Percentiles rank a stretch among this genome's conserved stretches.
phyloP scores from a whole-genome alignment of 495 filamentous ascomycete genomes.

The Hypomontagnella monticulosa region DNA sequence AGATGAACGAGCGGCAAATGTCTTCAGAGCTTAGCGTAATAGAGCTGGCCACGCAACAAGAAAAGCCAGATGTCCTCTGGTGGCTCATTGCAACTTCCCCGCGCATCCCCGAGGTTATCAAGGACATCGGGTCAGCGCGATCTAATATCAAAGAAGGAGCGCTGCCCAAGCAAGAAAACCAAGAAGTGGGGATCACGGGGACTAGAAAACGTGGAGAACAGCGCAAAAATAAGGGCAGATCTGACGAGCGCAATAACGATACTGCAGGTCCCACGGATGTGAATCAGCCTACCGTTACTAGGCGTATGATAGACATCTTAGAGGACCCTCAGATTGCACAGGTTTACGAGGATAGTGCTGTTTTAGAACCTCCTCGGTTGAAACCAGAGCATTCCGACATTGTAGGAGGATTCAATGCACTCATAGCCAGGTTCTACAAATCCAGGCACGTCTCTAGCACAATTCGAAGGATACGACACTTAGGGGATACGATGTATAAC shows the following conservation, averaged over 20 bases:
- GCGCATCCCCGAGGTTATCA: neutral
- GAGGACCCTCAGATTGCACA: constrained; percentile 12
- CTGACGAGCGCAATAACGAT: neutral
- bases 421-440: constrained; percentile 20
- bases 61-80: constrained; percentile 11
- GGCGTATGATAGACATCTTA: constrained; percentile 9
- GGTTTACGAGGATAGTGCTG: constrained; percentile 7
- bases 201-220: neutral
- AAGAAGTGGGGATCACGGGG: neutral
- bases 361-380: neutral
- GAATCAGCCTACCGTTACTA: neutral
- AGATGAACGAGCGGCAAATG: neutral
- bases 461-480: constrained; percentile 1
- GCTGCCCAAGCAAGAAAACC: too few species aligned
- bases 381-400: neutral
- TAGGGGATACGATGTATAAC: constrained; percentile 6
- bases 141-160: too few species aligned
- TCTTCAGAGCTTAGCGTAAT: constrained; percentile 4
- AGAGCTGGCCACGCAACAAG: constrained; percentile 14
- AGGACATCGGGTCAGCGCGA: constrained; percentile 4
- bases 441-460: constrained; percentile 1
- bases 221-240: neutral
- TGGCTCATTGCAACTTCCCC: constrained; percentile 23
- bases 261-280: neutral
- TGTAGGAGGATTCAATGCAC: neutral